These are phyloP conservation scores for Aechmea fasciata DNA, from an alignment of 176 grass and related monocot species.

Conservation along the genomic window DNA sequence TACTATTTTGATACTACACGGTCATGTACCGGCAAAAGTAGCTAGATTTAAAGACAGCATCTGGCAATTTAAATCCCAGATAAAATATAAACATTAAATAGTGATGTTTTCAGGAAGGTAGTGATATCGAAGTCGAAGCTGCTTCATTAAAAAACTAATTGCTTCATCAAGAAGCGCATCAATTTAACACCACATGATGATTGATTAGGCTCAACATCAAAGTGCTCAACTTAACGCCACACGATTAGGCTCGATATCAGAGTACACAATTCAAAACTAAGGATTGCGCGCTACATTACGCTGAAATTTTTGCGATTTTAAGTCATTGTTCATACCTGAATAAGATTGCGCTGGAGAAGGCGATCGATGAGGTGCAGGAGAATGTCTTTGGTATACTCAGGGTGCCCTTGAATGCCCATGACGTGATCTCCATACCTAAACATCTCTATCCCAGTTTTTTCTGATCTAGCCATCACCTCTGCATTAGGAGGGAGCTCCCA, in stretches of 20 bases:
- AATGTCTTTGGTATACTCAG: slow-evolving; percentile 53
- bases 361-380: slow-evolving; percentile 49
- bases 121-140: too few species aligned
- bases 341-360: slow-evolving; percentile 14
- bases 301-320: too few species aligned
- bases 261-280: not conserved
- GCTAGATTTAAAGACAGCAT: too few species aligned
- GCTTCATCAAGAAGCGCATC: not conserved
- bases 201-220: too few species aligned
- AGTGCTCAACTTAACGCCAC: not conserved
- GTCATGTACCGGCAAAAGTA: too few species aligned
- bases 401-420: slow-evolving; percentile 66
- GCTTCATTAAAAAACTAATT: not conserved
- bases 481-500: slow-evolving; percentile 41
- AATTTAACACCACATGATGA: not conserved
- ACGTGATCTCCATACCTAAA: slow-evolving; percentile 39
- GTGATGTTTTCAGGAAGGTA: too few species aligned
- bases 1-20: too few species aligned
- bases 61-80: too few species aligned
- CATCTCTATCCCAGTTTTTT: slow-evolving; percentile 55
- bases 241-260: not conserved
- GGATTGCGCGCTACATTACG: not conserved
- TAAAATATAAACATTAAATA: too few species aligned
- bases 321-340: slow-evolving; percentile 16
- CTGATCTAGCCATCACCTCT: slow-evolving; percentile 52